These are phyloP conservation scores for Boehmeria nivea DNA, from an alignment of 306 rosid genomes.

Conservation along the genomic window DNA sequence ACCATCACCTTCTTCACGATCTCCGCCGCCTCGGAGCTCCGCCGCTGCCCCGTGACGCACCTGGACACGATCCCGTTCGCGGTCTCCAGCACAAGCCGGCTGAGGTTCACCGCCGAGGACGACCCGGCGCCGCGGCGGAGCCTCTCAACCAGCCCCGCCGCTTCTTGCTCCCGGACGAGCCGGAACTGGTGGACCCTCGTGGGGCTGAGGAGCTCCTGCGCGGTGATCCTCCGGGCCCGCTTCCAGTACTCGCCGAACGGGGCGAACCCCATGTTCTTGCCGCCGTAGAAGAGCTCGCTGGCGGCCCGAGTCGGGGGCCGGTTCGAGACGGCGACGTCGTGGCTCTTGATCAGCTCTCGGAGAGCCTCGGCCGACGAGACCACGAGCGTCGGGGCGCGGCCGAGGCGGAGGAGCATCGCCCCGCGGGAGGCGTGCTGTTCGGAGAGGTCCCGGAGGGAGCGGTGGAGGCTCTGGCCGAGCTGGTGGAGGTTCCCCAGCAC, in stretches of 20 bases:
- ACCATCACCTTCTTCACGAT: neutral
- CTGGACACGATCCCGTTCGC: neutral
- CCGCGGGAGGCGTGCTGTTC: slow-evolving; percentile 22
- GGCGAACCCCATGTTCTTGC: neutral
- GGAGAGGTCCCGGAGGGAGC: slow-evolving; percentile 15
- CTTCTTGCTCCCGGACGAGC: slow-evolving; percentile 8
- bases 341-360: neutral
- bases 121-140: neutral
- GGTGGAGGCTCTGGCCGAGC: slow-evolving; percentile 9
- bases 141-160: neutral
- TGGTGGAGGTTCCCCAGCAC: slow-evolving; percentile 26
- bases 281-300: neutral
- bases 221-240: slow-evolving; percentile 2
- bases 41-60: neutral
- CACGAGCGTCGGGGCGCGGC: slow-evolving; percentile 6
- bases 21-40: neutral
- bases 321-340: neutral
- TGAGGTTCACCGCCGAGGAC: neutral
- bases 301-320: neutral
- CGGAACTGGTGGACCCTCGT: slow-evolving; percentile 2
- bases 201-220: slow-evolving; percentile 3
- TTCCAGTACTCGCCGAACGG: slow-evolving; percentile 13
- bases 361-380: neutral
- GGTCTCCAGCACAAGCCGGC: neutral
- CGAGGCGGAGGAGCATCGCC: slow-evolving; percentile 14